A percentile compares a stretch with the other conserved stretches of the same genome.
These are phyloP conservation scores for Inga oerstediana DNA, from an alignment of 306 rosid species.

Conservation along the genomic window DNA sequence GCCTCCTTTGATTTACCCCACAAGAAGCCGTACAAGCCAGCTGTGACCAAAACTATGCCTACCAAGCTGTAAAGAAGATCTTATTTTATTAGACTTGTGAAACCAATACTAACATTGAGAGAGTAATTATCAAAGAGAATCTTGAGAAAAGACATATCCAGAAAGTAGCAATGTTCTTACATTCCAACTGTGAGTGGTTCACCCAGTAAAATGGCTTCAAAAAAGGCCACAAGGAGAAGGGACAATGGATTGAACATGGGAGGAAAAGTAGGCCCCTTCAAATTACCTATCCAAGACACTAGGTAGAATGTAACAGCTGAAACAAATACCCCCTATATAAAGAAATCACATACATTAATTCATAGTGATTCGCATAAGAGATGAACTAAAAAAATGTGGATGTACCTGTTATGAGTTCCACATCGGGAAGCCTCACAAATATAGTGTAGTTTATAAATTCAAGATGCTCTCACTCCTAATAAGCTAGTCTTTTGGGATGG, in stretches of 20 bases:
- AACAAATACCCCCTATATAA: conserved; percentile 56
- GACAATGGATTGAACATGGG: conserved; percentile 75
- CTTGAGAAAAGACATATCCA: background rate
- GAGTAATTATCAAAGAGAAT: background rate
- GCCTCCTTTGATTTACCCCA: conserved; percentile 59
- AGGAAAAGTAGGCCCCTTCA: conserved; percentile 67
- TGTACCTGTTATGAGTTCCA: background rate
- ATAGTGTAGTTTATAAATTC: too few relatives aligned
- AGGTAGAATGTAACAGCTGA: conserved; percentile 69
- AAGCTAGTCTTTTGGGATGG: too few relatives aligned
- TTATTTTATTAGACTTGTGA: background rate
- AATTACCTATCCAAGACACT: conserved; percentile 51
- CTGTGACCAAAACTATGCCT: conserved; percentile 57
- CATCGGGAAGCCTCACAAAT: too few relatives aligned
- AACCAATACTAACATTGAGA: background rate
- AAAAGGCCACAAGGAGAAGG: conserved; percentile 62
- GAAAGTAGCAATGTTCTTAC: conserved; percentile 36
- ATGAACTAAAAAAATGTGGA: background rate
- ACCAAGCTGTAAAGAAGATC: conserved; percentile 42
- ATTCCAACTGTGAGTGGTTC: conserved; percentile 56
- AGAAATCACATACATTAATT: background rate
- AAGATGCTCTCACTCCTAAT: too few relatives aligned
- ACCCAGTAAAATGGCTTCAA: conserved; percentile 58
- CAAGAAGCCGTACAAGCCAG: conserved; percentile 62
- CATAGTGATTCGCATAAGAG: too few relatives aligned